Base-by-base conservation (phyloP, 208 protist genomes). In the Leishmania tarentolae region DNA sequence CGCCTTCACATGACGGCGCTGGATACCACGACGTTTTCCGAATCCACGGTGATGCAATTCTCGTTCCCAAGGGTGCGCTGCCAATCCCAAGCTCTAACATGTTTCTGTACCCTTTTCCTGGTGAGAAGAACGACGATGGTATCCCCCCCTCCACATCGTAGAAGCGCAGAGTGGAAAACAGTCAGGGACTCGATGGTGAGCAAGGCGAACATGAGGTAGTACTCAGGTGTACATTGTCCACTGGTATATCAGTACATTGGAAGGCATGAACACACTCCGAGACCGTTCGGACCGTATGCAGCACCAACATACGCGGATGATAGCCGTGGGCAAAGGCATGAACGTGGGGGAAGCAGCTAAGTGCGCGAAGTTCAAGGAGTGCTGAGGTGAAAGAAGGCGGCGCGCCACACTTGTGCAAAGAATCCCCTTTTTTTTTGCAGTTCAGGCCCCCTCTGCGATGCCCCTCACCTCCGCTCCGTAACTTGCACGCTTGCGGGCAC, bases 81-180 rank as follows among this genome's bases (percentile, higher is more conserved):
- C 79, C 83, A 3, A 81, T 87, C 21, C 88, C 88, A 1, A 70
- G 78, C 19, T 85, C 83, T 1, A 86, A 88, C 68, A 63, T 88
- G 1, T 92, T 92, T 68, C 81, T 92, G 19, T 92, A 88, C 78
- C 53, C 75, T 3, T 90, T 90, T 50, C 76, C 83, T 0, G 83
- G 78, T 19, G 82, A 86, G 70, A 78, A 50, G 53, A 78, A 44
- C 21, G 74, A 85, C 6, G 47, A 46, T 24, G 42, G n/a, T 37
- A 3, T 9, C 4, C 63, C 31, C 28, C 56, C 66, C n/a, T 13
- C 37, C 37, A 47, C 53, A 0, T 19, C 37, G 50, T 77, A 59
- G 53, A 65, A 40, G 3, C 19, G 19, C 57, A 52, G 24, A 28
- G n/a, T 9, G 8, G 40, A 52, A n/a, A n/a, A 75, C 21, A 59